These are phyloP conservation scores for Crassisporium funariophilum DNA, from an alignment of 768 basidiomycete species.

Conservation along the genomic window DNA sequence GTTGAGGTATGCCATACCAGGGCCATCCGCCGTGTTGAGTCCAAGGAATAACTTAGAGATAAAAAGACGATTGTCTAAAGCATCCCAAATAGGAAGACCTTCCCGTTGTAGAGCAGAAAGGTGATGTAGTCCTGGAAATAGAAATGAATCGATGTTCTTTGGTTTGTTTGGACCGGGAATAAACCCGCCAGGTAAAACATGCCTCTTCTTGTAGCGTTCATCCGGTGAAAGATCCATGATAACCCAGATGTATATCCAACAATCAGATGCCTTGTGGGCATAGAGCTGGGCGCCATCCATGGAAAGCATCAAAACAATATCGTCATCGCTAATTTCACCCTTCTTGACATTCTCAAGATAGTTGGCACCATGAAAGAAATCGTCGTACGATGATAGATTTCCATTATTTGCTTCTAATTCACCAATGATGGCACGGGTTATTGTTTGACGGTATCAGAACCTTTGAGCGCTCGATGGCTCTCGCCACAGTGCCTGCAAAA, in stretches of 20 bases:
- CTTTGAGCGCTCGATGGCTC: conserved; percentile 3
- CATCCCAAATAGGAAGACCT: conserved; percentile 35
- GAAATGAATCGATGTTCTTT: conserved; percentile 19
- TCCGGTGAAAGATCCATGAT: conserved; percentile 31
- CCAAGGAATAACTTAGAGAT: conserved; percentile 20
- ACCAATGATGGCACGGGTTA: conserved; percentile 4
- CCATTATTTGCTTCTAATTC: conserved; percentile 4
- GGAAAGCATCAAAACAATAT: conserved; percentile 36
- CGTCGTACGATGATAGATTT: conserved; percentile 18
- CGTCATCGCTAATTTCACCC: conserved; percentile 26
- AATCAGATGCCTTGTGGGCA: conserved; percentile 37
- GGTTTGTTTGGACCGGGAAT: conserved; percentile 28
- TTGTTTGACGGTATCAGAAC: conserved; percentile 6
- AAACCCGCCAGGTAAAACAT: conserved; percentile 22
- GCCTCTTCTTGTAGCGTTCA: conserved; percentile 19
- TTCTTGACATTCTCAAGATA: conserved; percentile 26
- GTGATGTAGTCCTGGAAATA: conserved; percentile 21
- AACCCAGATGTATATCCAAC: conserved; percentile 44
- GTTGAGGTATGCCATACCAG: conserved; percentile 20
- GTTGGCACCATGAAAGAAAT: conserved; percentile 20
- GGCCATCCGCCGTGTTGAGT: conserved; percentile 7
- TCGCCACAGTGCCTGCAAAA: conserved; percentile 25
- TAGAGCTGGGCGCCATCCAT: conserved; percentile 45
- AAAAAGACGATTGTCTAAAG: conserved; percentile 3
- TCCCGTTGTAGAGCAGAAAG: conserved; percentile 18